These are phyloP conservation scores for Penicillium aurantiogriseum DNA, from an alignment of 2,329 filamentous ascomycete species.

Conservation along the genomic window DNA sequence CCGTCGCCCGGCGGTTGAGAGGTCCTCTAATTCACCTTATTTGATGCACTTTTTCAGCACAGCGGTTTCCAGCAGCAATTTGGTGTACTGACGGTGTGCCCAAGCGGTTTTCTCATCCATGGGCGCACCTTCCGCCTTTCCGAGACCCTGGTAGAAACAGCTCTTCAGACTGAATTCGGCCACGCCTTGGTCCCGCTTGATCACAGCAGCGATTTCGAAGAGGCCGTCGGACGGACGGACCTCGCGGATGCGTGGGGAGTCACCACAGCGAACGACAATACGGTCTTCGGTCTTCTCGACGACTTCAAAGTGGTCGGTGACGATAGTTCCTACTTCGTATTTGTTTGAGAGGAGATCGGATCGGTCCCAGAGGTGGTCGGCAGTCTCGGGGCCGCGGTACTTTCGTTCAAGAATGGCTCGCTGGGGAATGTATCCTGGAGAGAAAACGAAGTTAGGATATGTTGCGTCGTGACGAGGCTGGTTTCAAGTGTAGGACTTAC, in stretches of 20 bases:
- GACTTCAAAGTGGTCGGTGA: conserved; percentile 72
- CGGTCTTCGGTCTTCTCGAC: conserved; percentile 60
- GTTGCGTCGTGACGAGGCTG: not conserved
- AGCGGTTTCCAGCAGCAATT: conserved; percentile 57
- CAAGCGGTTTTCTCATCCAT: conserved; percentile 51
- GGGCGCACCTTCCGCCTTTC: conserved; percentile 43
- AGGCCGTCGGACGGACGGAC: conserved; percentile 63
- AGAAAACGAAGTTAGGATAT: not conserved
- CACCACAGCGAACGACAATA: conserved; percentile 66
- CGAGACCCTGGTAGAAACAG: conserved; percentile 58
- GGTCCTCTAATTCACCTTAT: not conserved
- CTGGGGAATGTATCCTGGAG: conserved; percentile 50
- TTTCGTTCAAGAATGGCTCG: conserved; percentile 59
- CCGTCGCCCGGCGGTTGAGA: not conserved
- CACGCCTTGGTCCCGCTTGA: conserved; percentile 59
- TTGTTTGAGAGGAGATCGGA: conserved; percentile 54
- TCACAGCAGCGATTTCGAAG: conserved; percentile 62
- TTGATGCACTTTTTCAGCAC: conserved; percentile 30
- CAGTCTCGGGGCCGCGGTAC: conserved; percentile 57
- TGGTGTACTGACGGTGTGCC: conserved; percentile 56
- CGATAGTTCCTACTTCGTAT: conserved; percentile 62
- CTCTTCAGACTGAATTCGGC: conserved; percentile 67
- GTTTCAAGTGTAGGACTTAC: conserved; percentile 42
- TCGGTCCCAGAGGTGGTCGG: conserved; percentile 60
- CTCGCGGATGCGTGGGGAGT: conserved; percentile 58